Conservation (phyloP, 208 protist genomes). For the Lotmaria passim region DNA sequence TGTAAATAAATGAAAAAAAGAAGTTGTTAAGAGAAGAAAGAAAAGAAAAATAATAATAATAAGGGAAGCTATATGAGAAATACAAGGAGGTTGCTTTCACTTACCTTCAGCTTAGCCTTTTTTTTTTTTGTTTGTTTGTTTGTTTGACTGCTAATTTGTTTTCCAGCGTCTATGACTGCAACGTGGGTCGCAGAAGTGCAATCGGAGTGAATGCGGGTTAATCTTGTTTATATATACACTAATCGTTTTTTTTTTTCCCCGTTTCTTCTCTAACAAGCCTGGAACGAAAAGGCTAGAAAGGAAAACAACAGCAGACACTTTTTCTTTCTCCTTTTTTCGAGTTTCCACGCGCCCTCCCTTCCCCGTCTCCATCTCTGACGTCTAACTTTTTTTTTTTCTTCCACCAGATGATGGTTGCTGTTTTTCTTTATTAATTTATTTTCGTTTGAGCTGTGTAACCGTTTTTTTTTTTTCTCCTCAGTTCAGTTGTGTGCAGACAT, state of each 20-base stretch:
- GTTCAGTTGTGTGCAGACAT: no score
- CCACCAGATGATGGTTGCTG: no score
- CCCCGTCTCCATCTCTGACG: constrained; percentile 1
- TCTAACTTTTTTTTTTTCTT: not conserved
- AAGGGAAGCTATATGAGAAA: not conserved
- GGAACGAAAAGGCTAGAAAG: not conserved
- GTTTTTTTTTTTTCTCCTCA: no score
- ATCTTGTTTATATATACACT: no score
- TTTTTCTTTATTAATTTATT: no score
- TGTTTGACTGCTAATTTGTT: no score
- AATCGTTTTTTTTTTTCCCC: no score
- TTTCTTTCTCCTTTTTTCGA: constrained; percentile 12
- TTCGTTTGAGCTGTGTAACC: no score
- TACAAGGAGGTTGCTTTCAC: not conserved
- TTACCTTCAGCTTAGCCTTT: not conserved
- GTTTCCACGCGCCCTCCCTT: not conserved
- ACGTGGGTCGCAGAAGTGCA: no score
- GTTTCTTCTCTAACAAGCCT: not conserved
- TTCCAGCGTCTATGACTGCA: no score
- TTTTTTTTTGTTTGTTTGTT: not conserved
- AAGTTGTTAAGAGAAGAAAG: not conserved
- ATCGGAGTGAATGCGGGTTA: no score
- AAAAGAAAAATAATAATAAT: not conserved
- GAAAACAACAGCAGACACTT: constrained; percentile 57
- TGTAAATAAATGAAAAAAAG: no score